Percentiles rank a stretch among this genome's conserved stretches.
Evolutionary conservation across 2,329 filamentous ascomycete genomes (phyloP).

Genomic region (Fusarium albosuccineum): DNA sequence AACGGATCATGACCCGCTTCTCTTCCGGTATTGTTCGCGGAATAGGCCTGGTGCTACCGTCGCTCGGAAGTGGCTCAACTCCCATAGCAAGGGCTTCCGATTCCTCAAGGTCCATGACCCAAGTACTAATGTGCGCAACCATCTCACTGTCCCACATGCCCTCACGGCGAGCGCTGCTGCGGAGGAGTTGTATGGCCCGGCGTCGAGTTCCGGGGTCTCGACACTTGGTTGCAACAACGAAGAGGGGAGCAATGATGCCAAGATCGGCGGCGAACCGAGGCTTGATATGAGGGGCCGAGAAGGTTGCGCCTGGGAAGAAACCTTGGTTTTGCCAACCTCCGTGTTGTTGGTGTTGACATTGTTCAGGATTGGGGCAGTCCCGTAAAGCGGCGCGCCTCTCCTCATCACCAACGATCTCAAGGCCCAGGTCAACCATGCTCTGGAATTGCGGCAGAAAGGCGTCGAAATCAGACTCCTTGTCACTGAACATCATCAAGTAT

Average conservation of each 20-base stretch:
- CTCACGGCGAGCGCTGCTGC: constrained; percentile 71
- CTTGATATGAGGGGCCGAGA: constrained; percentile 66
- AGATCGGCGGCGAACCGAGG: constrained; percentile 74
- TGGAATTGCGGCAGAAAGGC: constrained; percentile 64
- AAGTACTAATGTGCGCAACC: constrained; percentile 66
- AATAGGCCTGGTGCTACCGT: constrained; percentile 25
- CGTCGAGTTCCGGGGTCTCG: constrained; percentile 68
- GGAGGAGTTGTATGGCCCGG: constrained; percentile 72
- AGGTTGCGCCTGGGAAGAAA: constrained; percentile 56
- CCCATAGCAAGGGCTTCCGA: constrained; percentile 52
- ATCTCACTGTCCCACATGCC: constrained; percentile 78
- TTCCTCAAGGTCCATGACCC: constrained; percentile 69
- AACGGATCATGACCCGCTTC: constrained; percentile 67
- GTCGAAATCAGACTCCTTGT: constrained; percentile 71
- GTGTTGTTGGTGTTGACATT: constrained; percentile 57
- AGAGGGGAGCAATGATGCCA: constrained; percentile 74
- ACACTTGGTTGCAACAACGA: constrained; percentile 76
- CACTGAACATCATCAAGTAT: constrained; percentile 71
- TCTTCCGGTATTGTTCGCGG: constrained; percentile 61
- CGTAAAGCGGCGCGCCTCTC: constrained; percentile 64
- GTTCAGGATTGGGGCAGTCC: constrained; percentile 58
- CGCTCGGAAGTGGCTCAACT: constrained; percentile 17
- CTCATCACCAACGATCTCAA: constrained; percentile 71
- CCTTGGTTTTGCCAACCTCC: constrained; percentile 37
- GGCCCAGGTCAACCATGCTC: constrained; percentile 68